A percentile compares a stretch with the other conserved stretches of the same genome.
Conservation (phyloP, 305 asterid species). For the Plantago lanceolata region DNA sequence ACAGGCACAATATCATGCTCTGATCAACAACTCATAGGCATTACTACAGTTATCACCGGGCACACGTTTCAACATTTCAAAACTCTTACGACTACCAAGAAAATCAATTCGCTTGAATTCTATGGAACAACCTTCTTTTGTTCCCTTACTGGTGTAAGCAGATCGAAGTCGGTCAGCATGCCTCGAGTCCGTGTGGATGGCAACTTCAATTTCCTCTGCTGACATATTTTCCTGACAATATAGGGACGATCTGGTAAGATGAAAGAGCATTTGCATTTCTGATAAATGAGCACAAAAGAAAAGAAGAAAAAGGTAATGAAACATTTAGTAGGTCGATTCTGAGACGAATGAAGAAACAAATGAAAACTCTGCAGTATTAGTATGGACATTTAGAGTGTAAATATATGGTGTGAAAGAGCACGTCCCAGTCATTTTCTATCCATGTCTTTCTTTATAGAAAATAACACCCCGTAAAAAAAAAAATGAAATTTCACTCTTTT, state of each 20-base stretch:
- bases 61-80: slow-evolving; percentile 93
- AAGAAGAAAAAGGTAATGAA: too few species aligned
- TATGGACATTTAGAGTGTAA: too few species aligned
- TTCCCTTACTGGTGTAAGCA: slow-evolving; percentile 51
- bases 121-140: slow-evolving; percentile 31
- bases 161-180: slow-evolving; percentile 77
- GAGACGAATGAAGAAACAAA: too few species aligned
- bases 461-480: too few species aligned
- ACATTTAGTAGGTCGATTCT: too few species aligned
- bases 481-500: too few species aligned
- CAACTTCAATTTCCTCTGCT: slow-evolving; percentile 66
- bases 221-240: slow-evolving; percentile 60
- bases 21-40: slow-evolving; percentile 70
- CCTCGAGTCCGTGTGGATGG: slow-evolving; percentile 86
- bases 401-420: too few species aligned
- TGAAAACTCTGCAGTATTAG: too few species aligned
- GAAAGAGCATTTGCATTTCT: too few species aligned
- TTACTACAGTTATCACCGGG: slow-evolving; percentile 64
- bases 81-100: slow-evolving; percentile 85
- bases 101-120: slow-evolving; percentile 67
- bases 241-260: background rate
- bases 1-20: slow-evolving; percentile 41
- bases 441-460: too few species aligned
- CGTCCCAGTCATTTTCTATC: too few species aligned
- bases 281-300: too few species aligned